These are phyloP conservation scores for Saccharomyces hybrid DNA, from an alignment of 1,139 yeast genomes.

Conservation along the genomic window DNA sequence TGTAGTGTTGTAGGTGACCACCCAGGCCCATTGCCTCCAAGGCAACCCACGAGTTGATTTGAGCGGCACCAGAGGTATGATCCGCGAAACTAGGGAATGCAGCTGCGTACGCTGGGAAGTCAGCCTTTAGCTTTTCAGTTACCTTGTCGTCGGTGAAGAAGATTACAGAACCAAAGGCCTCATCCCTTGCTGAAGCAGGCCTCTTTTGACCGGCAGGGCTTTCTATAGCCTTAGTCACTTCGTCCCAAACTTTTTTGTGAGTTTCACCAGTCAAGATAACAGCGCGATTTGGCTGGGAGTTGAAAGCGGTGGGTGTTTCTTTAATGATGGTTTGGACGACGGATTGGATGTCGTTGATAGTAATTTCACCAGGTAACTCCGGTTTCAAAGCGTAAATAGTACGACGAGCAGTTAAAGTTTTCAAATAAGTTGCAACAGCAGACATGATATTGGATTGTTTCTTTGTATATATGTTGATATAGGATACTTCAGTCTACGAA, in stretches of 20 bases:
- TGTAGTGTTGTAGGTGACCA: conserved; percentile 43
- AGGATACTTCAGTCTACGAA: background rate
- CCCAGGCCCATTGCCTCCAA: conserved; percentile 38
- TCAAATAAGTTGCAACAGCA: conserved; percentile 21
- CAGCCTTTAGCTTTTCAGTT: conserved; percentile 34
- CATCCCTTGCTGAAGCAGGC: conserved; percentile 36
- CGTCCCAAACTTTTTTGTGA: conserved; percentile 38
- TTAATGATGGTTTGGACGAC: conserved; percentile 34
- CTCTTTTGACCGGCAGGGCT: conserved; percentile 33
- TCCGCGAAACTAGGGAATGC: conserved; percentile 40
- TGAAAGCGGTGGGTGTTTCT: conserved; percentile 41
- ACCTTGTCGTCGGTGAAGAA: conserved; percentile 38
- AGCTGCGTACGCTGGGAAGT: conserved; percentile 36
- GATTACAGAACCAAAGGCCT: conserved; percentile 40
- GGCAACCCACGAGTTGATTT: conserved; percentile 40
- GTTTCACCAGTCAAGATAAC: conserved; percentile 36
- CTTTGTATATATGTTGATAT: background rate
- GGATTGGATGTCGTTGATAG: conserved; percentile 31
- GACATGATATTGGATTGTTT: conserved; percentile 13
- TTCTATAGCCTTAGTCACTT: conserved; percentile 32
- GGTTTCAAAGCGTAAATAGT: conserved; percentile 36
- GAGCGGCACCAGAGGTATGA: conserved; percentile 41
- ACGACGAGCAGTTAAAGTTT: conserved; percentile 33
- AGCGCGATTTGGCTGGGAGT: conserved; percentile 41
- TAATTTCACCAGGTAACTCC: conserved; percentile 34